Evolutionary conservation across 768 basidiomycete genomes (phyloP).

Genomic region (Agrocybe pediades): DNA sequence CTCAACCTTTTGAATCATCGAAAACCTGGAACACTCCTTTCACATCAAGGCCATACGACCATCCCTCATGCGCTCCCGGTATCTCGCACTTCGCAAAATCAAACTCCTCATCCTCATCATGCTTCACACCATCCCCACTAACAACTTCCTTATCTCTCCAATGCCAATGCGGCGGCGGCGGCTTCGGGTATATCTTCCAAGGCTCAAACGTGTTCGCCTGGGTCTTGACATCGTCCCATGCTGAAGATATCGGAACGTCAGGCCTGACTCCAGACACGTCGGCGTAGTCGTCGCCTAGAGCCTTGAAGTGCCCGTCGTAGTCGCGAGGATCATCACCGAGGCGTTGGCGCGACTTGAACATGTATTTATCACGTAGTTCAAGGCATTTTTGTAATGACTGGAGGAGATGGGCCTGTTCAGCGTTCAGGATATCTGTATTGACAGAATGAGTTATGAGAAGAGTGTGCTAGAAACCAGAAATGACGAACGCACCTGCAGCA

Average conservation of each 20-base stretch:
- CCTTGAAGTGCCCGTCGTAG: constrained; percentile 78
- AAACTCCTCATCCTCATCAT: constrained; percentile 52
- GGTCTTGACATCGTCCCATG: constrained; percentile 8
- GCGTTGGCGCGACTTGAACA: constrained; percentile 81
- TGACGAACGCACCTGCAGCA: constrained; percentile 24
- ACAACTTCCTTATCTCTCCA: constrained; percentile 61
- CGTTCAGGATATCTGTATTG: constrained; percentile 36
- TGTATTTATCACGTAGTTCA: constrained; percentile 94
- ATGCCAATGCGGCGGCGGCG: constrained; percentile 97
- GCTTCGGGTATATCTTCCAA: constrained; percentile 92
- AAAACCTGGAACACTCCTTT: constrained; percentile 94
- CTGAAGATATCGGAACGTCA: constrained; percentile 32
- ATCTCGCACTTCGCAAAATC: constrained; percentile 72
- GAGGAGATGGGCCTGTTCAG: constrained; percentile 59
- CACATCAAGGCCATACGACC: constrained; percentile 75
- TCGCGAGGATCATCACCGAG: constrained; percentile 95
- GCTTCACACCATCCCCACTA: constrained; percentile 37
- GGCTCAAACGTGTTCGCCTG: constrained; percentile 37
- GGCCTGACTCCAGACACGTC: constrained; percentile 71
- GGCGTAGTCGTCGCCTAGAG: constrained; percentile 61
- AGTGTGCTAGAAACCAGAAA: not conserved
- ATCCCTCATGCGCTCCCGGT: constrained; percentile 58
- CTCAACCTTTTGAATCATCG: constrained; percentile 37
- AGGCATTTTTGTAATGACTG: constrained; percentile 83
- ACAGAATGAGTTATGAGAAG: not conserved